Evolutionary conservation across 2,329 filamentous ascomycete genomes (phyloP).

Genomic region (Parastagonospora nodorum): DNA sequence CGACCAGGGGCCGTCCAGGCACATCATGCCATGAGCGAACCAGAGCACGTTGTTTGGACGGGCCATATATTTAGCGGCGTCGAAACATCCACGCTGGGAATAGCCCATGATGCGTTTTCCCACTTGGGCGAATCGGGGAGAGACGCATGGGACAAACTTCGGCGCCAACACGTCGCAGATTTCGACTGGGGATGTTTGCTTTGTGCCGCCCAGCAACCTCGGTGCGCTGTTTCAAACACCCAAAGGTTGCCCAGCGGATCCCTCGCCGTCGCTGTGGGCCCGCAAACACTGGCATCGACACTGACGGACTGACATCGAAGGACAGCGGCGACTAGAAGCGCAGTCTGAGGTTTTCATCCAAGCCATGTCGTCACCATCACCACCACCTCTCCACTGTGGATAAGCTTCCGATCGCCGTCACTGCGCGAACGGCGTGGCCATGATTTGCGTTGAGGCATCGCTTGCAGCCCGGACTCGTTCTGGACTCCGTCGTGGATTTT

Average conservation of each 20-base stretch:
- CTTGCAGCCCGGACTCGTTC: conserved; percentile 7
- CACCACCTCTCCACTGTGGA: conserved; percentile 1
- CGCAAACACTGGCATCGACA: conserved; percentile 20
- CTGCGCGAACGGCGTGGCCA: conserved; percentile 7
- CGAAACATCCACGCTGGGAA: conserved; percentile 14
- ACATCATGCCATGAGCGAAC: conserved; percentile 24
- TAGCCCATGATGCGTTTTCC: conserved; percentile 25
- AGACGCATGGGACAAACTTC: conserved; percentile 8
- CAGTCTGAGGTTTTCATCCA: conserved; percentile 3
- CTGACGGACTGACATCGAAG: background rate
- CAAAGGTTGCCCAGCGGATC: conserved; percentile 7
- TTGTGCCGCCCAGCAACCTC: conserved; percentile 16
- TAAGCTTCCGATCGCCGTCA: conserved; percentile 5
- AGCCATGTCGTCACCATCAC: conserved; percentile 2
- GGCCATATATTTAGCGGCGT: conserved; percentile 4
- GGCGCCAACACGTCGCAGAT: conserved; percentile 33
- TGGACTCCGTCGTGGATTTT: conserved; percentile 2
- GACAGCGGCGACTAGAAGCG: background rate
- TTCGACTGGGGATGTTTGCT: conserved; percentile 11
- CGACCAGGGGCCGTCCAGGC: conserved; percentile 24
- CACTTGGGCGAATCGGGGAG: conserved; percentile 16
- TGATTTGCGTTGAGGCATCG: conserved; percentile 7
- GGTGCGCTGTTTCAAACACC: conserved; percentile 29
- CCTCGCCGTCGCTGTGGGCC: conserved; percentile 8
- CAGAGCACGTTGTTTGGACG: conserved; percentile 13